phyloP scores from a whole-genome alignment of 495 filamentous ascomycete species.

The Penicillium egyptiacum region DNA sequence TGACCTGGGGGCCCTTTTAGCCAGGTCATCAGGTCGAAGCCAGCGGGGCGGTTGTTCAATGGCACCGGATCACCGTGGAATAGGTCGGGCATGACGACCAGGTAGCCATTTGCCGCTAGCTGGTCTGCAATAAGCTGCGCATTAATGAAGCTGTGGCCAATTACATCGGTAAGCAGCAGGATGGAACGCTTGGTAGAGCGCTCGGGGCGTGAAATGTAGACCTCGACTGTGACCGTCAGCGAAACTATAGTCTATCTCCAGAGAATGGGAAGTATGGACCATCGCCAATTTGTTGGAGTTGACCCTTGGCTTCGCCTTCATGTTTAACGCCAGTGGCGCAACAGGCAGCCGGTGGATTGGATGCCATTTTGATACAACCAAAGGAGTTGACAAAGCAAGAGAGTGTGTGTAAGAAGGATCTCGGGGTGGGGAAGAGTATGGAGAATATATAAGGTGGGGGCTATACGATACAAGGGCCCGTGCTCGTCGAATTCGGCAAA shows the following conservation, averaged over 20 bases:
- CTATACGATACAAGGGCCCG: background rate
- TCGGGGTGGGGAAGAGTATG: background rate
- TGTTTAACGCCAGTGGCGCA: constrained; percentile 45
- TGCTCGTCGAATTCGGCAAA: background rate
- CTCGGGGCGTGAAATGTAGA: constrained; percentile 31
- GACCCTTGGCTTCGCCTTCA: constrained; percentile 31
- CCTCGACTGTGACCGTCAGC: constrained; percentile 25
- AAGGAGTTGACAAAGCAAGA: background rate
- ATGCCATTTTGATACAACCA: constrained; percentile 40
- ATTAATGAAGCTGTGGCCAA: constrained; percentile 38
- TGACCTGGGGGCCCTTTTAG: constrained; percentile 52
- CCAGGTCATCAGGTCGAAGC: constrained; percentile 34
- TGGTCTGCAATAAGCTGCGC: constrained; percentile 62
- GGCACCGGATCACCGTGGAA: constrained; percentile 38
- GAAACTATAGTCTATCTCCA: background rate
- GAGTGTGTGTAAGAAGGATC: background rate
- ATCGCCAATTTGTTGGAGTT: constrained; percentile 27
- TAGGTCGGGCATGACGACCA: constrained; percentile 64
- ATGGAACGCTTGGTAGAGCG: constrained; percentile 26
- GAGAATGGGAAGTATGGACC: constrained; percentile 15
- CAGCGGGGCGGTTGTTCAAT: constrained; percentile 30
- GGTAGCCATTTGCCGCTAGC: constrained; percentile 73
- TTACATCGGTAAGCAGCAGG: constrained; percentile 36
- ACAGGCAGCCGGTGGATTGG: constrained; percentile 46
- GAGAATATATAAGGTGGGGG: background rate